Conservation (phyloP, 768 basidiomycete genomes). For the Boletales sp. region DNA sequence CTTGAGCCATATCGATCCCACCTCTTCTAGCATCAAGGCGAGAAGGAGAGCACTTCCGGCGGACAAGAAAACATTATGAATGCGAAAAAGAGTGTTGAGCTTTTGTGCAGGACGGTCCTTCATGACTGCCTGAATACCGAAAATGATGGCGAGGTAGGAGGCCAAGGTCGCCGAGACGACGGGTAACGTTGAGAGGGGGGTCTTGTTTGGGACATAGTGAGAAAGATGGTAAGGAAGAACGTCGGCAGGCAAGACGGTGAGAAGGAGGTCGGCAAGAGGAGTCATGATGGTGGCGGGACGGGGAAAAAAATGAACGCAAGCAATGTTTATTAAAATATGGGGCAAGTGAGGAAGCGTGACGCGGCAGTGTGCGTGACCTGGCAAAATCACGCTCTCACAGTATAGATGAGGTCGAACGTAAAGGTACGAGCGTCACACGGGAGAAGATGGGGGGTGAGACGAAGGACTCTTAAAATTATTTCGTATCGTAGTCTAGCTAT, state of each 20-base stretch:
- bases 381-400: background rate
- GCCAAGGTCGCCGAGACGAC: conserved; percentile 67
- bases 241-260: conserved; percentile 52
- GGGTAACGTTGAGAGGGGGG: conserved; percentile 58
- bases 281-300: conserved; percentile 47
- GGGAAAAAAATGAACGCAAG: conserved; percentile 18
- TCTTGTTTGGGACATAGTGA: conserved; percentile 52
- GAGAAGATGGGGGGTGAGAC: too few relatives aligned
- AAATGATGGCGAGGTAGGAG: conserved; percentile 85
- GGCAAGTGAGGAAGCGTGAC: conserved; percentile 29
- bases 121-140: conserved; percentile 82
- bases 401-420: too few relatives aligned
- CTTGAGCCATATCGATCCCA: conserved; percentile 72
- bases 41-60: conserved; percentile 81
- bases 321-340: conserved; percentile 20
- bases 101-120: conserved; percentile 67
- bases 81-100: conserved; percentile 81
- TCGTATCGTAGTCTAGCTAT: too few relatives aligned
- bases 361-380: conserved; percentile 7
- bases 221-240: conserved; percentile 33
- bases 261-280: conserved; percentile 69
- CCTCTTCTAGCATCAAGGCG: conserved; percentile 88
- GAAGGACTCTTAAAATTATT: too few relatives aligned
- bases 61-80: conserved; percentile 88
- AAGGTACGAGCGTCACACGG: too few relatives aligned